Evolutionary conservation across 2,329 filamentous ascomycete species (phyloP), one percentile per base, ranked within the genome.

Genomic region (Penicillium sp.): DNA sequence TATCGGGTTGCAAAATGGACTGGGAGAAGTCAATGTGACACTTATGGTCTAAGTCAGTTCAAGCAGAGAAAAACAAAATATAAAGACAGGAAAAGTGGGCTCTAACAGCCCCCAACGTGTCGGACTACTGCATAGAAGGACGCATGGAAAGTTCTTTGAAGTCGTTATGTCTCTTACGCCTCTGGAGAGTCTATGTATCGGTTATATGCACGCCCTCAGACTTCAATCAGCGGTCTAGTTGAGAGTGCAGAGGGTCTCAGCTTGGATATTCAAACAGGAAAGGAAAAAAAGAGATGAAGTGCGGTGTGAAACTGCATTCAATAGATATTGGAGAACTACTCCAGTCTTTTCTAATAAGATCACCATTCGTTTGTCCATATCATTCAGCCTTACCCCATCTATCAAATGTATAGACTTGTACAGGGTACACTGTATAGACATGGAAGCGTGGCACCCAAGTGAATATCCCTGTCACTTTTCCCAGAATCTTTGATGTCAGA

Each of bases 111-210:
- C 59, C 61, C 53, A 62, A 68, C 55, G 58, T 66, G 66, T 65
- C 61, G 52, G 56, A 58, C 27, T 50, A 47, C 63, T 71, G 68
- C 71, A 73, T 60, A 68, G 70, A 74, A 74, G 65, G 52, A 58
- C 69, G 66, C 66, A 68, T 70, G 61, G 71, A 74, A 73, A 53
- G 17, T 72, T 72, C 68, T 66, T 61, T 68, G 60, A 60, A 19
- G 38, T 23, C 52, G 51, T 36, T 51, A 29, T 44, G 36, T 29
- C 42, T 25, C n/a, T 33, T 45, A 3, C 9, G 25, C 23, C 23
- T 42, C 42, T 33, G 27, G 17, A 25, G 6, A 27, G n/a, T 27
- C 23, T 19, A 49, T 47, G 44, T 53, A 52, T 56, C 42, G 48
- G 44, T 29, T 53, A 36, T 55, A 50, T 43, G 41, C 33, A 54